phyloP scores from a whole-genome alignment of 1,284 basidiomycete genomes.

The Vanrija pseudolonga region DNA sequence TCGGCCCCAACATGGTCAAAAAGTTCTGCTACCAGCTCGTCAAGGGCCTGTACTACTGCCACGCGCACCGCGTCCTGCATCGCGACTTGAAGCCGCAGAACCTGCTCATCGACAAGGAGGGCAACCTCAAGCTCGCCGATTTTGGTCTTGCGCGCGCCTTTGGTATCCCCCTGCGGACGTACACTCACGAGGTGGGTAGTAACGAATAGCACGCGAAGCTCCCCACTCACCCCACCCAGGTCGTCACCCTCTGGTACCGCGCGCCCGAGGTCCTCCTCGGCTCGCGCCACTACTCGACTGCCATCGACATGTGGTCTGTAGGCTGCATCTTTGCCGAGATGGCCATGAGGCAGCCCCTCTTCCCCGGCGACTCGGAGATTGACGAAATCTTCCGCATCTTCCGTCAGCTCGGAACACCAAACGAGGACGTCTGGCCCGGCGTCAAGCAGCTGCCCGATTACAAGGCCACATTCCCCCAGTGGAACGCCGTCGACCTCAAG shows the following conservation, averaged over 20 bases:
- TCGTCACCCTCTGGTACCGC: slow-evolving; percentile 98
- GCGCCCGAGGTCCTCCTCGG: slow-evolving; percentile 97
- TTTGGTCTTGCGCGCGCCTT: slow-evolving; percentile 93
- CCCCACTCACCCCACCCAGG: slow-evolving; percentile 53
- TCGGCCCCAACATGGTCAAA: slow-evolving; percentile 88
- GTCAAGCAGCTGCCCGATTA: slow-evolving; percentile 88
- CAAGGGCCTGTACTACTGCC: slow-evolving; percentile 97
- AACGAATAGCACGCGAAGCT: no score
- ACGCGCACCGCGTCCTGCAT: slow-evolving; percentile 96
- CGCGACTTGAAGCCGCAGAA: slow-evolving; percentile 98
- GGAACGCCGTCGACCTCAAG: slow-evolving; percentile 63
- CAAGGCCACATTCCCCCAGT: slow-evolving; percentile 94
- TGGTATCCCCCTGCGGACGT: slow-evolving; percentile 92
- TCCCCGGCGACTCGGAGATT: slow-evolving; percentile 98
- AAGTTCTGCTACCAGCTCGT: slow-evolving; percentile 74
- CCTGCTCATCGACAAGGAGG: slow-evolving; percentile 92
- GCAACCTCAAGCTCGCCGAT: slow-evolving; percentile 93
- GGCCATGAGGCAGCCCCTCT: slow-evolving; percentile 72
- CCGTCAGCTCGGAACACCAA: slow-evolving; percentile 90
- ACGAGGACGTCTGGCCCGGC: slow-evolving; percentile 88
- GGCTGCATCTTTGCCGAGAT: slow-evolving; percentile 99
- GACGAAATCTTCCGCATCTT: slow-evolving; percentile 99
- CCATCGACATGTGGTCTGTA: slow-evolving; percentile 98
- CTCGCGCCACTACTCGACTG: slow-evolving; percentile 95
- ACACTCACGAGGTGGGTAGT: slow-evolving; percentile 86